These are phyloP conservation scores for Tricholoma matsutake DNA, from an alignment of 768 basidiomycete species.

Conservation along the genomic window DNA sequence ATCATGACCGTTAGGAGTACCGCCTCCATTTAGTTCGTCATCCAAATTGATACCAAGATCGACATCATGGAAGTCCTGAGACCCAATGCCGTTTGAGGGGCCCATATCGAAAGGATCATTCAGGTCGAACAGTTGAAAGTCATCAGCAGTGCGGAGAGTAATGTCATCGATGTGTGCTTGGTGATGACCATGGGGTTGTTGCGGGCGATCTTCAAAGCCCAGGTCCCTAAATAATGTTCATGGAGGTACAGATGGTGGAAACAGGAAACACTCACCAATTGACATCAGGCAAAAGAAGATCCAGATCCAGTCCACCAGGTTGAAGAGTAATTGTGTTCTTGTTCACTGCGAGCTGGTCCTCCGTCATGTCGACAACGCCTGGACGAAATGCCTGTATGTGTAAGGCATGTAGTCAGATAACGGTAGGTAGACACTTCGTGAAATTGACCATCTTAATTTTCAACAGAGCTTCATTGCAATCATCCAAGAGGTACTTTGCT, in stretches of 20 bases:
- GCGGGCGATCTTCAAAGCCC: conserved; percentile 69
- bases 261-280: conserved; percentile 57
- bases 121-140: conserved; percentile 63
- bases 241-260: conserved; percentile 9
- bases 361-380: conserved; percentile 93
- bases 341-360: conserved; percentile 86
- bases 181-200: conserved; percentile 69
- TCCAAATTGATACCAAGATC: conserved; percentile 81
- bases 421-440: neutral
- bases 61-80: conserved; percentile 71
- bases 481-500: conserved; percentile 95
- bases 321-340: conserved; percentile 88
- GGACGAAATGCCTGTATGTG: conserved; percentile 81
- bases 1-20: conserved; percentile 33
- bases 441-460: conserved; percentile 87
- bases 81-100: conserved; percentile 79
- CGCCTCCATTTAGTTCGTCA: conserved; percentile 44
- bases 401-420: conserved; percentile 4
- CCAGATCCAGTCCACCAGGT: conserved; percentile 72
- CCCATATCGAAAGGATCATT: conserved; percentile 79
- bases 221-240: conserved; percentile 55
- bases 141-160: conserved; percentile 76
- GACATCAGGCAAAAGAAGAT: conserved; percentile 74
- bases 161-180: conserved; percentile 87
- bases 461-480: conserved; percentile 93